Percentiles rank a stretch among this genome's conserved stretches.
Conservation (phyloP, 768 basidiomycete genomes). For the Cystofilobasidium ferigula region DNA sequence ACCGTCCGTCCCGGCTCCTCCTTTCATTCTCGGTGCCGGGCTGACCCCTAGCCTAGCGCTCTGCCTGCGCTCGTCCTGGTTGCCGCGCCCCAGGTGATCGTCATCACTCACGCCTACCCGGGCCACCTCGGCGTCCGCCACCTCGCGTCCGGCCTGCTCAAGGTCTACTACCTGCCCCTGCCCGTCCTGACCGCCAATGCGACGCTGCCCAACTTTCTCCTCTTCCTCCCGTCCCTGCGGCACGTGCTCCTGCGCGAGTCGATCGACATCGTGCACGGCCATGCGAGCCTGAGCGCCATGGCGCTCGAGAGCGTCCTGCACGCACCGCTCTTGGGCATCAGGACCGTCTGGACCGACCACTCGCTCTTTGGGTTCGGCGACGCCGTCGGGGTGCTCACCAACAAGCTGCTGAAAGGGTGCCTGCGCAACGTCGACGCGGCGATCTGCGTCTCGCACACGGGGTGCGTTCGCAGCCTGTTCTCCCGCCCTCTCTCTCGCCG, state of each 20-base stretch:
- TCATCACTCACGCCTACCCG: conserved; percentile 84
- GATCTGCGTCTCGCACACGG: conserved; percentile 93
- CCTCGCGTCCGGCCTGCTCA: conserved; percentile 63
- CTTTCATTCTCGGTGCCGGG: background rate
- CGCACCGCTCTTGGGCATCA: conserved; percentile 61
- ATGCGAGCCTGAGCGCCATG: conserved; percentile 77
- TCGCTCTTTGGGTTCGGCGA: conserved; percentile 94
- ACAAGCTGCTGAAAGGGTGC: conserved; percentile 79
- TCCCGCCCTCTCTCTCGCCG: too few species aligned
- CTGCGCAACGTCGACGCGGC: conserved; percentile 85
- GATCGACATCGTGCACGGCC: conserved; percentile 78
- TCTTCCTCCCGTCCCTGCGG: conserved; percentile 81
- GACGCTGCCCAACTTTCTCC: conserved; percentile 86
- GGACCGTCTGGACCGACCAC: conserved; percentile 93
- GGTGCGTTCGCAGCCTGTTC: conserved; percentile 45
- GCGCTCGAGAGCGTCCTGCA: conserved; percentile 89
- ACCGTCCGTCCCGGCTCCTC: conserved; percentile 47
- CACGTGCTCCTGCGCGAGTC: conserved; percentile 76
- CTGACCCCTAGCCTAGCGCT: background rate
- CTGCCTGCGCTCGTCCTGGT: background rate
- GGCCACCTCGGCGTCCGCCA: conserved; percentile 80
- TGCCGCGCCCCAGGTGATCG: conserved; percentile 56
- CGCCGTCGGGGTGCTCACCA: conserved; percentile 91
- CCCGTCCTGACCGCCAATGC: conserved; percentile 73
- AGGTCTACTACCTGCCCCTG: conserved; percentile 90